Evolutionary conservation across 768 basidiomycete genomes (phyloP).

Genomic region (Mycena polygramma): DNA sequence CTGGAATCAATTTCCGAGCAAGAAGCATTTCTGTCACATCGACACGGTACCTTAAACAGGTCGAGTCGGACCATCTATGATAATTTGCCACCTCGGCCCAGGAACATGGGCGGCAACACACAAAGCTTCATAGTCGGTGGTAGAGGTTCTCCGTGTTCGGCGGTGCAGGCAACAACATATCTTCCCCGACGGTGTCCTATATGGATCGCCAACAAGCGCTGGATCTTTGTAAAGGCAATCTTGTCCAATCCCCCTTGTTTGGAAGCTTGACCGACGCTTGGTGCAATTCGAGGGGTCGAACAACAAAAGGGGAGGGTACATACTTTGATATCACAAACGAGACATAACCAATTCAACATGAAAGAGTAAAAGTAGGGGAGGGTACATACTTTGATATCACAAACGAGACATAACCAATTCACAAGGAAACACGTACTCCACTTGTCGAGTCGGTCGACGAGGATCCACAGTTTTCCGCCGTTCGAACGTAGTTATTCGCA

Average conservation of each 20-base stretch:
- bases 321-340: background rate
- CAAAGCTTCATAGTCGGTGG: too few species aligned
- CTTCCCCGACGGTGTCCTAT: background rate
- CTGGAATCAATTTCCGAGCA: too few species aligned
- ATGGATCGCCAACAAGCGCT: background rate
- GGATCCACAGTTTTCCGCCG: background rate
- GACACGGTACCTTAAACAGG: too few species aligned
- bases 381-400: background rate
- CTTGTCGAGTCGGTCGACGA: background rate
- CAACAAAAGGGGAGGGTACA: background rate
- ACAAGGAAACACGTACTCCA: too few species aligned
- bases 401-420: too few species aligned
- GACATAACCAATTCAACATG: too few species aligned
- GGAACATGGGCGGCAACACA: too few species aligned
- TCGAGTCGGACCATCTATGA: too few species aligned
- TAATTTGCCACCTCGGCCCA: too few species aligned
- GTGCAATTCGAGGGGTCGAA: background rate
- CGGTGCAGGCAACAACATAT: background rate
- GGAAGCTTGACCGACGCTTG: background rate
- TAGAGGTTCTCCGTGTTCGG: background rate
- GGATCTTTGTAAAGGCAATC: slow-evolving; percentile 2
- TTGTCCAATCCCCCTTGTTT: background rate
- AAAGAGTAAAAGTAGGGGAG: too few species aligned
- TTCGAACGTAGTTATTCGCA: background rate
- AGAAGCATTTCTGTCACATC: too few species aligned